phyloP scores from a whole-genome alignment of 1,139 yeast species.

The Hyphopichia buzzinii region DNA sequence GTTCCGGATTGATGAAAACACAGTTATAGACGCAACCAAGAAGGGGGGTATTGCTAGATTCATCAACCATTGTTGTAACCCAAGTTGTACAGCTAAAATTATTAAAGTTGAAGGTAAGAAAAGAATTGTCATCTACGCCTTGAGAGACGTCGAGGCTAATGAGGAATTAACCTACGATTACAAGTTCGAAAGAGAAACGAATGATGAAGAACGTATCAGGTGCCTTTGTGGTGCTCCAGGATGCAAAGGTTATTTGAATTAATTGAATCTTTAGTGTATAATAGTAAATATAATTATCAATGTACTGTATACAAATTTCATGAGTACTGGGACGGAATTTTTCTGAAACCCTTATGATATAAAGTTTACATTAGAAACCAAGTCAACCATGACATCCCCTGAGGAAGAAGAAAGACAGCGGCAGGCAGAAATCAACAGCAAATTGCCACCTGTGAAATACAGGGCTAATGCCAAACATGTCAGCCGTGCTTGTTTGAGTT shows the following conservation, averaged over 20 bases:
- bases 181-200: constrained; percentile 88
- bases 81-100: constrained; percentile 95
- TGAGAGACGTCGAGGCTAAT: constrained; percentile 81
- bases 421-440: constrained; percentile 1
- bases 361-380: too few relatives aligned
- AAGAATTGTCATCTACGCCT: constrained; percentile 91
- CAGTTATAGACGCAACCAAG: constrained; percentile 96
- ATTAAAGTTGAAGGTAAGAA: constrained; percentile 93
- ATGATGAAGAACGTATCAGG: constrained; percentile 84
- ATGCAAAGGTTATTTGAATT: constrained; percentile 90
- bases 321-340: too few relatives aligned
- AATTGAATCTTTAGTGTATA: constrained; percentile 5
- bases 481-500: constrained; percentile 44
- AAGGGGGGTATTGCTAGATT: constrained; percentile 96
- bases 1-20: constrained; percentile 88
- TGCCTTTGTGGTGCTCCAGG: constrained; percentile 95
- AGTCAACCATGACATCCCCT: neutral
- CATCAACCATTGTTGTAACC: constrained; percentile 95
- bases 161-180: constrained; percentile 96
- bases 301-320: too few relatives aligned
- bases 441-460: constrained; percentile 1
- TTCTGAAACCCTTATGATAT: too few relatives aligned
- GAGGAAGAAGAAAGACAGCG: constrained; percentile 2
- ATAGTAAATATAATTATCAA: neutral
- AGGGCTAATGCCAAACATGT: constrained; percentile 15